Percentiles rank a stretch among this genome's conserved stretches.
These are phyloP conservation scores for Lentinula guzmanii DNA, from an alignment of 768 basidiomycete species.

Conservation along the genomic window DNA sequence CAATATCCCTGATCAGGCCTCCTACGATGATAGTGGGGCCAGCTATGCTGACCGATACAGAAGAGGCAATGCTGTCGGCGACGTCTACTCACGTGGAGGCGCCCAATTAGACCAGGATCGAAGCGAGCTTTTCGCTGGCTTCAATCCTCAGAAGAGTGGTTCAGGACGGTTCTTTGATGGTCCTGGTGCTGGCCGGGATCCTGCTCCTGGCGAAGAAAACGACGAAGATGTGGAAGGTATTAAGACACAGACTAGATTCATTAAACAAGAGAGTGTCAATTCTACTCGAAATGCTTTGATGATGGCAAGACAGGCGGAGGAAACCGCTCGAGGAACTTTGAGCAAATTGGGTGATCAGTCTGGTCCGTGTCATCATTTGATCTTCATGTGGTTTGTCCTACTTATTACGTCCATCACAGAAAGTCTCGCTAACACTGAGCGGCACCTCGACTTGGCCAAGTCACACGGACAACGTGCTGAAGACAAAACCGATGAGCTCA, in stretches of 20 bases:
- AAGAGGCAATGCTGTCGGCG: conserved; percentile 29
- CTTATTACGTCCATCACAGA: conserved; percentile 24
- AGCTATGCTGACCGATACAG: conserved; percentile 23
- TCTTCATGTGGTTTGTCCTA: neutral
- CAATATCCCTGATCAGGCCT: neutral
- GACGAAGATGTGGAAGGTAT: conserved; percentile 72
- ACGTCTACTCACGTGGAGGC: conserved; percentile 34
- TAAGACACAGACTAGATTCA: conserved; percentile 60
- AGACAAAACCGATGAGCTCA: conserved; percentile 90
- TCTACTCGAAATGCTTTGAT: conserved; percentile 69
- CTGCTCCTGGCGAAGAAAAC: conserved; percentile 41
- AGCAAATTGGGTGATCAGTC: conserved; percentile 67
- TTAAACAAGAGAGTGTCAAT: conserved; percentile 70
- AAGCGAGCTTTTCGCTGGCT: conserved; percentile 48
- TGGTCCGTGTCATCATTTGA: conserved; percentile 36
- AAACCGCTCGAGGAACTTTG: conserved; percentile 65
- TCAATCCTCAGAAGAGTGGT: conserved; percentile 36
- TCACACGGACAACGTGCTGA: conserved; percentile 83
- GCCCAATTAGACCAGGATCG: conserved; percentile 41
- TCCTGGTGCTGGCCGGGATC: conserved; percentile 25
- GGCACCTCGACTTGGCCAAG: conserved; percentile 72
- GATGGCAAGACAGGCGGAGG: conserved; percentile 73
- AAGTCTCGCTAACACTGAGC: conserved; percentile 67
- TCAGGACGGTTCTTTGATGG: conserved; percentile 45
- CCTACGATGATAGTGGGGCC: neutral